Conservation (phyloP, 1,284 basidiomycete species). For the Ganoderma sinense region DNA sequence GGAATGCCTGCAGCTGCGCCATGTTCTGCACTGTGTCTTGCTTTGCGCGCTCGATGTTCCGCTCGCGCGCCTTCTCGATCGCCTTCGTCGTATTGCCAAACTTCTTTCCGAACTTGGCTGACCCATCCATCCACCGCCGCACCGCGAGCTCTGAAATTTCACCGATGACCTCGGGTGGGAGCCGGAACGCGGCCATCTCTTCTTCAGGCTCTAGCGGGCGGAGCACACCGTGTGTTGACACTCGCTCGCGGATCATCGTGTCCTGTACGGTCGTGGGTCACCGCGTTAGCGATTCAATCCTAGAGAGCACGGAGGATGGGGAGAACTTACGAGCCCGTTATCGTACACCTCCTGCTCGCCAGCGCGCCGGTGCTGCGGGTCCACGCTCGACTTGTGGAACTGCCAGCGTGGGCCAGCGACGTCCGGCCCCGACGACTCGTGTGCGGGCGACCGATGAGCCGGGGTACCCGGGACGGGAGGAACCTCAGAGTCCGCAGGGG, state of each 20-base stretch:
- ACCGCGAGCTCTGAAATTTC: slow-evolving; percentile 69
- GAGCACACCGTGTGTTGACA: slow-evolving; percentile 62
- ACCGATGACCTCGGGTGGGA: slow-evolving; percentile 71
- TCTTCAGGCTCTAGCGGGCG: slow-evolving; percentile 65
- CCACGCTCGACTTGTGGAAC: slow-evolving; percentile 29
- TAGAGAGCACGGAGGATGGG: not conserved
- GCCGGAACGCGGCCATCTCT: slow-evolving; percentile 56
- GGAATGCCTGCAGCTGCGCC: slow-evolving; percentile 49
- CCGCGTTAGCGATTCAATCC: not conserved
- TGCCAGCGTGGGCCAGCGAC: slow-evolving; percentile 56
- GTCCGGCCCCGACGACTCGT: slow-evolving; percentile 38
- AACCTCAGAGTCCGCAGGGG: not conserved
- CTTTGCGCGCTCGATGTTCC: slow-evolving; percentile 65
- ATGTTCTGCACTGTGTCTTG: slow-evolving; percentile 62
- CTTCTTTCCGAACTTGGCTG: slow-evolving; percentile 64
- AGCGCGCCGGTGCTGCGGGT: slow-evolving; percentile 53
- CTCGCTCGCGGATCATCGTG: slow-evolving; percentile 79
- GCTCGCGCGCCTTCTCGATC: slow-evolving; percentile 67
- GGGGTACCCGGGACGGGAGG: not conserved
- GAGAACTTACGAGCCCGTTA: slow-evolving; percentile 53
- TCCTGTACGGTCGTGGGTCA: slow-evolving; percentile 34
- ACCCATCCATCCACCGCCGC: slow-evolving; percentile 70
- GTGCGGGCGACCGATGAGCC: not conserved
- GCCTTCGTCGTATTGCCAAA: slow-evolving; percentile 60
- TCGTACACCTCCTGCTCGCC: slow-evolving; percentile 72